phyloP scores from a whole-genome alignment of 2,329 filamentous ascomycete genomes.

The Epichloe glyceriae region DNA sequence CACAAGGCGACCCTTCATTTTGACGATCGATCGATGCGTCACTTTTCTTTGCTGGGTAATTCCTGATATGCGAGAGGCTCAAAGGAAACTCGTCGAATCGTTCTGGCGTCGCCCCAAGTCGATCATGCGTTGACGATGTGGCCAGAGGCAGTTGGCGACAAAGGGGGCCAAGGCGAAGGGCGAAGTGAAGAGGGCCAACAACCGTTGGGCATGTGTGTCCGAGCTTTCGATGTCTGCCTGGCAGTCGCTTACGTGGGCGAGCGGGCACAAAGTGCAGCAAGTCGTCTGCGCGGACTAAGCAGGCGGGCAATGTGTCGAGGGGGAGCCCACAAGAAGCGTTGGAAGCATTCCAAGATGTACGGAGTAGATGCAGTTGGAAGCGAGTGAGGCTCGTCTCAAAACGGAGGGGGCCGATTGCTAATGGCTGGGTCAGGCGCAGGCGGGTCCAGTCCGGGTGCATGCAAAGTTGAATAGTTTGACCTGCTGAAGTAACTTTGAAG shows the following conservation, averaged over 20 bases:
- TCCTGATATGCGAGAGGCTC: neutral
- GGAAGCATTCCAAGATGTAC: neutral
- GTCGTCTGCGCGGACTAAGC: neutral
- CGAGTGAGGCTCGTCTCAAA: neutral
- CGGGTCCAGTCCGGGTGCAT: neutral
- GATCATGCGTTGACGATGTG: neutral
- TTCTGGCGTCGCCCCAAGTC: too few species aligned
- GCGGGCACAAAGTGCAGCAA: neutral
- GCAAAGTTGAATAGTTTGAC: too few species aligned
- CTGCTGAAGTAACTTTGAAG: too few species aligned
- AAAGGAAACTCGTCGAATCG: too few species aligned
- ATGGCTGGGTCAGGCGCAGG: neutral
- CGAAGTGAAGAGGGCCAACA: neutral
- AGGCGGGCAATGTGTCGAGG: neutral
- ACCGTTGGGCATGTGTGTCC: neutral
- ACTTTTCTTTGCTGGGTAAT: neutral
- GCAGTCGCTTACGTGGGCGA: neutral
- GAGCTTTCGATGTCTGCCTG: neutral
- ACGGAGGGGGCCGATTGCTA: neutral
- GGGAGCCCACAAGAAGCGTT: neutral
- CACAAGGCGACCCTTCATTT: constrained; percentile 60
- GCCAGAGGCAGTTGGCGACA: neutral
- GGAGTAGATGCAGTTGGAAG: neutral
- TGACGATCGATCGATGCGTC: constrained; percentile 10
- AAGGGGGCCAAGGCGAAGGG: neutral